Evolutionary conservation across 192 early-diverging fungal species (phyloP), one percentile per base, ranked within the genome.

Genomic region (Lobosporangium transversale): DNA sequence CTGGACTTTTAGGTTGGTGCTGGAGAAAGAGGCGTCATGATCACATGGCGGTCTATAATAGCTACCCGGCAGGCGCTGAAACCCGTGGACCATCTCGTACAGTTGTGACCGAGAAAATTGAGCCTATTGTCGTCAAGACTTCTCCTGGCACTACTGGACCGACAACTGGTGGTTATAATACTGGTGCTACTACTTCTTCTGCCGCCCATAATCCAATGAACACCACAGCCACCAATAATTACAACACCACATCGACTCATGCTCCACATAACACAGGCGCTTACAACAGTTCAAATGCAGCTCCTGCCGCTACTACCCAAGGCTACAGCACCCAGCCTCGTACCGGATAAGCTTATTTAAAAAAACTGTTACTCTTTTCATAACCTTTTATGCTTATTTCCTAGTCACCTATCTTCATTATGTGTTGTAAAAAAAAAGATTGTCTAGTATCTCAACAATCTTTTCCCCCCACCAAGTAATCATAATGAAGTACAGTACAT

Each of bases 61-160:
- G 23, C 29, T 21, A 37, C 23, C 8, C 5, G 31, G 21, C 35
- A 7, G 27, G 20, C 30, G 53, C 44, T 1, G 57, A 42, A 0
- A 27, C 5, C 60, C 58, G 56, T 33, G 62, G 58, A 8, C 73
- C 63, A 29, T 49, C 47, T 31, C 73, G 73, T 26, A 76, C 73
- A 2, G 64, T 76, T 17, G 64, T 76, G 2, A 76, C 73, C 11
- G 73, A 76, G 48, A 76, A 76, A 53, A 67, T 76, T 45, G 73
- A 76, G 58, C 64, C 73, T 18, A 64, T 76, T 3, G 73, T 76
- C 27, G 73, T 76, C 52, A 76, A 47, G 59, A 56, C 73, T 37
- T 50, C 29, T 26, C 48, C 50, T 3, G 20, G 12, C 4, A 31
- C 21, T 21, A 36, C 29, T 30, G 35, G 27, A 30, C 18, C 54